Percentiles rank a stretch among this genome's conserved stretches.
phyloP scores from a whole-genome alignment of 2,329 filamentous ascomycete genomes.

The Coniosporium tulheliwenetii region DNA sequence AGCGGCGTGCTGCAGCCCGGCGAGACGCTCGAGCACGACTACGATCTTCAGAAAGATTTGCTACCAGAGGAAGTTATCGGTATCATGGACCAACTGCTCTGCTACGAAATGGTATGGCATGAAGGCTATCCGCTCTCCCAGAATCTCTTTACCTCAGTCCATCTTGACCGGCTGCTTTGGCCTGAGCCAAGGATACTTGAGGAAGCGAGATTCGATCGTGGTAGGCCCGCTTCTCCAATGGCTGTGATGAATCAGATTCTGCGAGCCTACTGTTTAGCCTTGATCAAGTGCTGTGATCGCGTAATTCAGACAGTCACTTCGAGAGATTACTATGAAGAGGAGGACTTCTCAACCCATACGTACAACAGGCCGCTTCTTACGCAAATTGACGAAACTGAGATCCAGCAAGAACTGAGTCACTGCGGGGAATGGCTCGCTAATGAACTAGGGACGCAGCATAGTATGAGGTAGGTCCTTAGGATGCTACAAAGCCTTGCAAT shows the following conservation, averaged over 20 bases:
- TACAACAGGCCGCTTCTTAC: slow-evolving; percentile 68
- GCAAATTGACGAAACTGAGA: slow-evolving; percentile 39
- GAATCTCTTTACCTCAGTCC: slow-evolving; percentile 82
- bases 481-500: too few species aligned
- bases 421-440: slow-evolving; percentile 29
- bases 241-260: slow-evolving; percentile 46
- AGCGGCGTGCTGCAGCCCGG: slow-evolving; percentile 68
- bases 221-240: slow-evolving; percentile 9
- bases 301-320: slow-evolving; percentile 62
- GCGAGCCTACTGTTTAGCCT: slow-evolving; percentile 68
- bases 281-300: slow-evolving; percentile 69
- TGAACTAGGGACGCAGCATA: too few species aligned
- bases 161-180: slow-evolving; percentile 71
- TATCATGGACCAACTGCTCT: slow-evolving; percentile 85
- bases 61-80: slow-evolving; percentile 71
- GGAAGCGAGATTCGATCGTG: slow-evolving; percentile 37
- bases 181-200: slow-evolving; percentile 48
- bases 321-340: slow-evolving; percentile 95
- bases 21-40: slow-evolving; percentile 71
- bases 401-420: slow-evolving; percentile 38
- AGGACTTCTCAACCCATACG: slow-evolving; percentile 89
- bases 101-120: slow-evolving; percentile 94
- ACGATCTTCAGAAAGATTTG: slow-evolving; percentile 53
- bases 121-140: slow-evolving; percentile 90
- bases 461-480: too few species aligned